Evolutionary conservation across 352 stramenopile species (phyloP).

Genomic region (Globisporangium acanthophoron): DNA sequence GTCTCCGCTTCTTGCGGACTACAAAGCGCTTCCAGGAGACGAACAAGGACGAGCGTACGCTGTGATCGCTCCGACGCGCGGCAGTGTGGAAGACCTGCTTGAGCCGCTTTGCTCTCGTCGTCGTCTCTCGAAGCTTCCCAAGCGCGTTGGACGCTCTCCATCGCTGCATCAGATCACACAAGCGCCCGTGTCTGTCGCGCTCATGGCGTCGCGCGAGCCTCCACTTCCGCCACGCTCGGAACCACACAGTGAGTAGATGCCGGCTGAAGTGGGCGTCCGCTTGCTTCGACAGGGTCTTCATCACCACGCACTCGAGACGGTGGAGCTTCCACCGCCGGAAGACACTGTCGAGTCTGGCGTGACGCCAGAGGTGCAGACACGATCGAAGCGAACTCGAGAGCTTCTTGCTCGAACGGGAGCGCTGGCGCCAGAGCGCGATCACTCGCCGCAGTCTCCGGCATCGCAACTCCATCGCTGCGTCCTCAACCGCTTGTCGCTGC

Average conservation of each 20-base stretch:
- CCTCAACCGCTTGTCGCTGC: neutral
- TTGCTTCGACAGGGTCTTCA: neutral
- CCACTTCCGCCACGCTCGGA: neutral
- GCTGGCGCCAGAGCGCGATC: conserved; percentile 6
- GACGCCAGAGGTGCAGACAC: neutral
- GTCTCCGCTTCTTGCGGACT: neutral
- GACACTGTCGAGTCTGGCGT: neutral
- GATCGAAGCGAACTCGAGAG: neutral
- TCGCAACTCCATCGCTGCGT: neutral
- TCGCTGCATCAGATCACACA: conserved; percentile 2
- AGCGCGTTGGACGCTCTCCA: neutral
- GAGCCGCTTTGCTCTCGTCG: neutral
- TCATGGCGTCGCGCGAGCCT: neutral
- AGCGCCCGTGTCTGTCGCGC: neutral
- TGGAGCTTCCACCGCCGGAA: neutral
- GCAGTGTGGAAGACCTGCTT: neutral
- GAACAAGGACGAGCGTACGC: neutral
- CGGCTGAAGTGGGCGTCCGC: neutral
- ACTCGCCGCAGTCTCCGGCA: conserved; percentile 5
- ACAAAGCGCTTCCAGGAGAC: conserved; percentile 8
- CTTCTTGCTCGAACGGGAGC: neutral
- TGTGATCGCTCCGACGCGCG: neutral
- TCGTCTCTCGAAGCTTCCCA: neutral
- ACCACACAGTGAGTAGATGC: neutral
- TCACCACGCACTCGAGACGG: neutral